These are phyloP conservation scores for Cercospora sojina DNA, from an alignment of 2,329 filamentous ascomycete species.

Conservation along the genomic window DNA sequence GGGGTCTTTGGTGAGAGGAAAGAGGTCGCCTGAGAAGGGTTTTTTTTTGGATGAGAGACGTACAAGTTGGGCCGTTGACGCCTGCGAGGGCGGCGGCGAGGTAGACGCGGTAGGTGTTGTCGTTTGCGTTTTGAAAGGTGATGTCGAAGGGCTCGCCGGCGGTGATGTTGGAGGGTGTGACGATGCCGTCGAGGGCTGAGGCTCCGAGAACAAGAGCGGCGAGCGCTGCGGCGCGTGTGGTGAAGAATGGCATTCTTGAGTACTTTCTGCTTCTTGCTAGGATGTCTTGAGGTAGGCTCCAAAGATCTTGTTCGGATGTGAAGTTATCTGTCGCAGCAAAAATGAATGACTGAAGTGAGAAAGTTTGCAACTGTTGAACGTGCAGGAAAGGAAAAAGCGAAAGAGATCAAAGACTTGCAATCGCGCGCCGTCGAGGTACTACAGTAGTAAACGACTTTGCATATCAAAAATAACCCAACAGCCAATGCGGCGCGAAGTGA, in stretches of 20 bases:
- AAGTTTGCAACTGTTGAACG: neutral
- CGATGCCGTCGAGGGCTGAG: conserved; percentile 31
- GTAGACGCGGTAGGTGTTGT: conserved; percentile 37
- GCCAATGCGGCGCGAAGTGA: conserved; percentile 3
- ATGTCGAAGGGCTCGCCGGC: conserved; percentile 35
- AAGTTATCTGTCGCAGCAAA: neutral
- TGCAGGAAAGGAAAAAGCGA: neutral
- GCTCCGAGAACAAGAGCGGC: conserved; percentile 15
- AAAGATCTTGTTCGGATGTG: neutral
- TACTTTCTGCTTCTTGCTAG: neutral
- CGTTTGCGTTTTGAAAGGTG: conserved; percentile 36
- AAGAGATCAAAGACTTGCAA: neutral
- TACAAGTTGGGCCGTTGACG: conserved; percentile 37
- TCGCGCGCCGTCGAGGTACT: neutral
- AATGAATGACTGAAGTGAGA: conserved; percentile 19
- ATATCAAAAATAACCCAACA: conserved; percentile 1
- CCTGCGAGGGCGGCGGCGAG: conserved; percentile 38
- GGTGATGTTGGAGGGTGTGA: conserved; percentile 29
- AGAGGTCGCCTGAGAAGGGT: too few relatives aligned
- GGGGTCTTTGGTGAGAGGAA: neutral
- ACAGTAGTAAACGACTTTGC: neutral
- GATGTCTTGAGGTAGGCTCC: neutral
- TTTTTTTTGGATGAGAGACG: conserved; percentile 2
- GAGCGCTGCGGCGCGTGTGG: conserved; percentile 12
- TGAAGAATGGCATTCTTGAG: conserved; percentile 8